Evolutionary conservation across 148 eudicot genomes (phyloP), one percentile per base, ranked within the genome.

Genomic region (Cornus florida): DNA sequence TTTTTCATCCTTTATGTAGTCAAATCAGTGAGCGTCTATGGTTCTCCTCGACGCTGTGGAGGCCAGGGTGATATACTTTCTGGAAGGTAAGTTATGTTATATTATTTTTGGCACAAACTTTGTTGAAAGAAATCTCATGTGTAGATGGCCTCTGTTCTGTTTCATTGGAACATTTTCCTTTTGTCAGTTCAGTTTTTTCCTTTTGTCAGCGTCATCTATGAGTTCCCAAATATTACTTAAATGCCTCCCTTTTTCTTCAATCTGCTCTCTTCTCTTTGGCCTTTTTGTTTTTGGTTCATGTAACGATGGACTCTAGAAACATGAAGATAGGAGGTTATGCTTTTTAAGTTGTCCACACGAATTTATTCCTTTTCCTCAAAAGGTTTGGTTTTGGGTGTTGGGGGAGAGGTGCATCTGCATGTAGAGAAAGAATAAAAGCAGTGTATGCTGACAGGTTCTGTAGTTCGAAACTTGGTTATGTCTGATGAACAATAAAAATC

Each of bases 1-100:
- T 60, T 75, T 57, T 71, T 20, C 72, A 38, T 85, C 39, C 39
- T 69, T 71, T 28, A 9, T 86, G 86, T 89, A 96, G 99, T 91
- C 72, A 83, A 66, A 79, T 86, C 97, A 28, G 94, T 96, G 86
- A 92, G 92, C 84, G 78, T 77, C 43, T 94, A 89, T 76, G 99
- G 99, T 79, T 92, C 99, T 82, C 99, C 98, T 53, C 89, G 99
- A 76, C 99, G 99, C 68, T 96, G 99, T 84, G 99, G 99, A 66
- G 99, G 99, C 65, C 99, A 96, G 84, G 99, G 99, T 57, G 99
- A 96, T 78, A 92, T 96, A 87, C 98, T 96, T 66, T 92, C 99
- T 74, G 99, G 99, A 77, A 91, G 98, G 99, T 82, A 86, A 85
- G 90, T 56, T 28, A 71, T 67, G 38, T 77, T 69, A 17, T 7